These are phyloP conservation scores for Rhodofomes roseus DNA, from an alignment of 1,284 basidiomycete species.

Conservation along the genomic window DNA sequence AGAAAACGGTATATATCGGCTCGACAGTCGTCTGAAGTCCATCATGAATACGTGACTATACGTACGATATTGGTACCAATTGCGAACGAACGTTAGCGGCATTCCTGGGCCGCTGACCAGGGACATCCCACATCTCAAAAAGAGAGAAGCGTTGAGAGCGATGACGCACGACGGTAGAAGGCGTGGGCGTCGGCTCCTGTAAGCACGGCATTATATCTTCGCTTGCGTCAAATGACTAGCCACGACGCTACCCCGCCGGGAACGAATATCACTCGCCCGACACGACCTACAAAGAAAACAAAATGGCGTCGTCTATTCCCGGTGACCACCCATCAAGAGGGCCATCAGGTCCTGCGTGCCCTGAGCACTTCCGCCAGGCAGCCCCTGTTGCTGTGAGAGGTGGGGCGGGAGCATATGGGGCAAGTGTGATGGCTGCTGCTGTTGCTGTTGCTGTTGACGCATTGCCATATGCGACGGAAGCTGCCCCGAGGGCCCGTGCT, in stretches of 20 bases:
- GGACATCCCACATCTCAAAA: neutral
- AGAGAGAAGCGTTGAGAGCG: neutral
- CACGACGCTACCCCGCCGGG: neutral
- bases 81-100: neutral
- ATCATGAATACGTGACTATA: conserved; percentile 3
- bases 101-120: neutral
- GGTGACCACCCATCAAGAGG: conserved; percentile 66
- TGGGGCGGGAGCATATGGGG: conserved; percentile 57
- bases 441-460: conserved; percentile 42
- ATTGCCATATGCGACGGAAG: conserved; percentile 35
- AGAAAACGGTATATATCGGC: neutral
- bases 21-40: conserved; percentile 1
- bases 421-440: conserved; percentile 51
- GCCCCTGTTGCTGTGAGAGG: conserved; percentile 51
- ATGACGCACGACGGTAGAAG: neutral
- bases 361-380: conserved; percentile 45
- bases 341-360: conserved; percentile 73
- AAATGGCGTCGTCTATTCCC: conserved; percentile 44
- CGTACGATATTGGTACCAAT: conserved; percentile 1
- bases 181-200: neutral
- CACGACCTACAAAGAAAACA: neutral
- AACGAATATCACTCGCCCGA: neutral
- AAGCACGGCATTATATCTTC: neutral
- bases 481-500: conserved; percentile 45
- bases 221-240: neutral